Conservation (phyloP, 208 protist species). For the Crithidia thermophila region DNA sequence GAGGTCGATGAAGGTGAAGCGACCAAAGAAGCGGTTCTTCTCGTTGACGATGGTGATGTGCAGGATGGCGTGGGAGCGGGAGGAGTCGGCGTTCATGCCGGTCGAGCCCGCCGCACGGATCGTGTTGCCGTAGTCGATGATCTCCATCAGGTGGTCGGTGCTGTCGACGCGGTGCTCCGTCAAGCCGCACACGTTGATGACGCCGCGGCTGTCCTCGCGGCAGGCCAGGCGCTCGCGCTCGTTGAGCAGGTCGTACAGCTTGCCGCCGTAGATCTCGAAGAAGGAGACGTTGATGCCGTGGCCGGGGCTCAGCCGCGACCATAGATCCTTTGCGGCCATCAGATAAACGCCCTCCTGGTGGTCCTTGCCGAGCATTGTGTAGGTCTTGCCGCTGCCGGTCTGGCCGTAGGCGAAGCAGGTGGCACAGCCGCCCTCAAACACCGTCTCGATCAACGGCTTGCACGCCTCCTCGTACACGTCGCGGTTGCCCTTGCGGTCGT, state of each 20-base stretch:
- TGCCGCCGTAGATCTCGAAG: slow-evolving; percentile 90
- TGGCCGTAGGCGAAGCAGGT: slow-evolving; percentile 95
- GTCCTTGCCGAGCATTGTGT: slow-evolving; percentile 92
- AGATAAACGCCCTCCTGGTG: slow-evolving; percentile 85
- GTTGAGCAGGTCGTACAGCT: slow-evolving; percentile 85
- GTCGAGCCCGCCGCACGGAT: slow-evolving; percentile 90
- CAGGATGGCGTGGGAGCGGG: slow-evolving; percentile 97
- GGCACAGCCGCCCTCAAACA: slow-evolving; percentile 90
- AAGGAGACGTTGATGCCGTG: slow-evolving; percentile 74
- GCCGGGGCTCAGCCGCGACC: slow-evolving; percentile 64
- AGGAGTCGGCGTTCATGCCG: slow-evolving; percentile 95
- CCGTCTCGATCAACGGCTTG: slow-evolving; percentile 90
- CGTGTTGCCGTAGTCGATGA: slow-evolving; percentile 91
- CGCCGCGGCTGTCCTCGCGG: slow-evolving; percentile 93
- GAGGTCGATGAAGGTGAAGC: slow-evolving; percentile 93
- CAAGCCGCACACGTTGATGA: slow-evolving; percentile 81
- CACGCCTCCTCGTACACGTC: slow-evolving; percentile 92
- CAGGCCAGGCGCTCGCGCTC: slow-evolving; percentile 81
- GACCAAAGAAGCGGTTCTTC: slow-evolving; percentile 94
- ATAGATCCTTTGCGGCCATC: slow-evolving; percentile 80
- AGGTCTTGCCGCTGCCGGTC: slow-evolving; percentile 94
- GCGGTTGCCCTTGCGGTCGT: slow-evolving; percentile 90
- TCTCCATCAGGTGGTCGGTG: slow-evolving; percentile 67
- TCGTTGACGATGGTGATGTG: slow-evolving; percentile 69
- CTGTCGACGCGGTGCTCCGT: slow-evolving; percentile 72